Base-by-base conservation (phyloP, 2,329 filamentous ascomycete genomes). In the Fusarium fracticaudum region DNA sequence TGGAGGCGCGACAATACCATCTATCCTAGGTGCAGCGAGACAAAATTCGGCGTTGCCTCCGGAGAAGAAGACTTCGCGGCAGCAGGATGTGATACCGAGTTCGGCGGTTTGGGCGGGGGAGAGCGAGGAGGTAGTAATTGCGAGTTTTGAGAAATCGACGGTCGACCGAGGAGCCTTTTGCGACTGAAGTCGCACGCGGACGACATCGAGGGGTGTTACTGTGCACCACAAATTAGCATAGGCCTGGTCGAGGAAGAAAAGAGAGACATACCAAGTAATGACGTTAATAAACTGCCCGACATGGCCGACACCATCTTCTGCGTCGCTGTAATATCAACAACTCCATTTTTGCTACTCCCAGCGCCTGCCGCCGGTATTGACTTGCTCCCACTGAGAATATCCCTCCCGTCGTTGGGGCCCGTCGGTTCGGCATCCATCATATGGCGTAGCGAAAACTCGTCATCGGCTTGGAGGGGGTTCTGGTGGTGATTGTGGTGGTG, bases 301-400 rank as follows among this genome's bases (percentile, higher is more conserved):
- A 96, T 94, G 57, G 96, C 96, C 64, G 96, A 98, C 62, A 97
- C 83, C 96, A 99, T 99, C 86, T 96, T 96, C 85, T 98, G 96
- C 18, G 88, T 84, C 29, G 95, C 89, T 10, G 95, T 95, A 74
- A 97, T 94, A 71, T 96, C 91, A 33, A 87, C 83, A 43, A 86
- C 84, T 63, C 84, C 83, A 64, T 82, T 81, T 11, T 71, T 66
- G 26, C 20, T 54, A 6, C 55, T 24, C n/a, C 63, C 61, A 62
- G 45, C 40, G 5, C 79, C 67, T 10, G 63, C 41, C 10, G 55
- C 54, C 14, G 61, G 72, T 62, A 62, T 54, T 53, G 65, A 61
- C 29, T 57, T 64, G 9, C 65, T 66, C 8, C 66, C 61, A 15
- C 64, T 50, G 29, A 71, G 48, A 31, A 55, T 37, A 10, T 60